Evolutionary conservation across 768 basidiomycete genomes (phyloP).

Genomic region (Lentinula lateritia): DNA sequence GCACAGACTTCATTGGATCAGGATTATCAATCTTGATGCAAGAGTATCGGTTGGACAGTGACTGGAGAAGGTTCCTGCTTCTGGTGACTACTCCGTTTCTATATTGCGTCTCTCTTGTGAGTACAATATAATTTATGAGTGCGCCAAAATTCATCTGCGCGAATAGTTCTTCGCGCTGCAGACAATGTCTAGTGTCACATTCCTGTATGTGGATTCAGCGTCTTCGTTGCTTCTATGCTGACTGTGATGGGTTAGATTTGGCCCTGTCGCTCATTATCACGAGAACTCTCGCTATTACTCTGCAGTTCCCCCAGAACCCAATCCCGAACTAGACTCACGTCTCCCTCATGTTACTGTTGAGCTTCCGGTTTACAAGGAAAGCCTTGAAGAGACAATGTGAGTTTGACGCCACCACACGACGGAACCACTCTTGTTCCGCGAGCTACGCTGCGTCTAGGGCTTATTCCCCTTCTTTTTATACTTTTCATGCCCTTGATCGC

Average conservation of each 20-base stretch:
- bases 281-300: constrained; percentile 85
- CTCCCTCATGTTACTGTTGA: constrained; percentile 77
- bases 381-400: constrained; percentile 76
- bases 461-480: not conserved
- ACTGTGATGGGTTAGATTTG: constrained; percentile 40
- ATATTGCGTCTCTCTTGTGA: constrained; percentile 69
- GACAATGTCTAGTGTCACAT: constrained; percentile 57
- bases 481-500: not conserved
- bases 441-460: not conserved
- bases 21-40: constrained; percentile 54
- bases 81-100: constrained; percentile 63
- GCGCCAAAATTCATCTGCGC: not conserved
- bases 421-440: not conserved
- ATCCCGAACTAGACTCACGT: constrained; percentile 54
- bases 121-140: constrained; percentile 12
- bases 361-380: constrained; percentile 88
- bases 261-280: constrained; percentile 81
- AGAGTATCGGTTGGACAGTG: constrained; percentile 65
- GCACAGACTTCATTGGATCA: constrained; percentile 61
- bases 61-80: constrained; percentile 60
- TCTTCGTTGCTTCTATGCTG: constrained; percentile 4
- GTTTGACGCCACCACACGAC: constrained; percentile 19
- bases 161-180: constrained; percentile 70
- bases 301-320: constrained; percentile 54
- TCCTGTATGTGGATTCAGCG: constrained; percentile 43